These are phyloP conservation scores for Aspergillus pseudoterreus DNA, from an alignment of 2,329 filamentous ascomycete species.

Conservation along the genomic window DNA sequence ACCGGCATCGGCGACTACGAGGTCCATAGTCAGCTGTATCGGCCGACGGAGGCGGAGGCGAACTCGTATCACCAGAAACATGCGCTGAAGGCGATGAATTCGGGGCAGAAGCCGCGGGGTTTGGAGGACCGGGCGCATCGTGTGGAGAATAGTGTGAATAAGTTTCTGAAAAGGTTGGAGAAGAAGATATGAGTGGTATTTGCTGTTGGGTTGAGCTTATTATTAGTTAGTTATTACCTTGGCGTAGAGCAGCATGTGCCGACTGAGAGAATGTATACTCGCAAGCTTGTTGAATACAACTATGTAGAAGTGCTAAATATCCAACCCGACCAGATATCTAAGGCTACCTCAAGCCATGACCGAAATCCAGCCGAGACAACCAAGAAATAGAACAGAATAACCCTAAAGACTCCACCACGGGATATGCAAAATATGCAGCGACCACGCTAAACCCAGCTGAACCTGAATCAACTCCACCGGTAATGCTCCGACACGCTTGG, in stretches of 20 bases:
- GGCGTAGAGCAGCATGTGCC: too few relatives aligned
- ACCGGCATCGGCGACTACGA: slow-evolving; percentile 34
- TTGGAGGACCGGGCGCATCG: slow-evolving; percentile 36
- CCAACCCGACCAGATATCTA: too few relatives aligned
- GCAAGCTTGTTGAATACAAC: neutral
- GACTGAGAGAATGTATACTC: neutral
- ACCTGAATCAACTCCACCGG: slow-evolving; percentile 10
- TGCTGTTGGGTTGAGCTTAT: too few relatives aligned
- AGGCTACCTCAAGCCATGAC: too few relatives aligned
- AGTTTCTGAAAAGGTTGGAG: slow-evolving; percentile 45
- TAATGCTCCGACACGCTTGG: slow-evolving; percentile 8
- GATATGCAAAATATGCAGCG: slow-evolving; percentile 4
- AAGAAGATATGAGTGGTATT: slow-evolving; percentile 28
- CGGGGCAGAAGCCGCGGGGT: slow-evolving; percentile 30
- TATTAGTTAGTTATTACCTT: too few relatives aligned
- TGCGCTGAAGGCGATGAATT: slow-evolving; percentile 29
- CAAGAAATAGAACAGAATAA: neutral
- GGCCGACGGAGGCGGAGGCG: slow-evolving; percentile 43
- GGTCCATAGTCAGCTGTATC: slow-evolving; percentile 45
- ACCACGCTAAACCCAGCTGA: slow-evolving; percentile 5
- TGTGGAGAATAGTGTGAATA: slow-evolving; percentile 42
- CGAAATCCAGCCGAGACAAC: neutral
- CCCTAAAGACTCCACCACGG: neutral
- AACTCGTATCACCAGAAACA: slow-evolving; percentile 33
- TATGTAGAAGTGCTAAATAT: too few relatives aligned